Conservation (phyloP, 768 basidiomycete species). For the Tylopilus cervinicoccineus region DNA sequence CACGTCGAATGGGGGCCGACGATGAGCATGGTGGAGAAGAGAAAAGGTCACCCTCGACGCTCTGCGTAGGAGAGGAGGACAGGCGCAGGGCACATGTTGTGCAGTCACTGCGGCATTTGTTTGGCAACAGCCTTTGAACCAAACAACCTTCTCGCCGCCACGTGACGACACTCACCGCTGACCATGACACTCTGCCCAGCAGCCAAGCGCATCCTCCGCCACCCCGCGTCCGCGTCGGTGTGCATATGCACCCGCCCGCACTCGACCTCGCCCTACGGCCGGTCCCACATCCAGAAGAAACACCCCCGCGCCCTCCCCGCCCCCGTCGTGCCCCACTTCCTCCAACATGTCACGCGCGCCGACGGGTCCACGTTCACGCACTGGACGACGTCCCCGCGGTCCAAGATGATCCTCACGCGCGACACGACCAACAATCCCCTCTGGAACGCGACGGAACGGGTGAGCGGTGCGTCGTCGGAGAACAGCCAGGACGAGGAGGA, state of each 20-base stretch:
- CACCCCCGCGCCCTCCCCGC: conserved; percentile 67
- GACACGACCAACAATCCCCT: conserved; percentile 88
- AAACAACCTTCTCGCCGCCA: conserved; percentile 8
- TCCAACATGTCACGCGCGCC: conserved; percentile 79
- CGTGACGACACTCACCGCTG: neutral
- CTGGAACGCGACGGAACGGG: conserved; percentile 67
- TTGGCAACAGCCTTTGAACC: conserved; percentile 22
- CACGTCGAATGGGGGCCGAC: conserved; percentile 9
- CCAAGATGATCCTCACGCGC: conserved; percentile 70
- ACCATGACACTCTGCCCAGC: conserved; percentile 13
- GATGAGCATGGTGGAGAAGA: conserved; percentile 6
- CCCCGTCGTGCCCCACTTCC: conserved; percentile 82
- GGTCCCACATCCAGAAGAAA: conserved; percentile 78
- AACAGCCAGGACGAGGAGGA: conserved; percentile 59
- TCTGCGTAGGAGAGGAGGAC: neutral
- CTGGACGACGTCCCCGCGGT: conserved; percentile 85
- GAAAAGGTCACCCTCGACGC: neutral
- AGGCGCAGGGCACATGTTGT: neutral
- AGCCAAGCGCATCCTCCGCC: conserved; percentile 11
- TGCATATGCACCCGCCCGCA: conserved; percentile 35
- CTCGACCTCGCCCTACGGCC: conserved; percentile 78
- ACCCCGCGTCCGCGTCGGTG: neutral
- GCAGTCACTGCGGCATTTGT: no score
- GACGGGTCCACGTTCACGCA: conserved; percentile 88
- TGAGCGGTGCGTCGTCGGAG: conserved; percentile 43